Conservation (phyloP, 2,329 filamentous ascomycete species). For the Ophiostoma novo-ulmi region DNA sequence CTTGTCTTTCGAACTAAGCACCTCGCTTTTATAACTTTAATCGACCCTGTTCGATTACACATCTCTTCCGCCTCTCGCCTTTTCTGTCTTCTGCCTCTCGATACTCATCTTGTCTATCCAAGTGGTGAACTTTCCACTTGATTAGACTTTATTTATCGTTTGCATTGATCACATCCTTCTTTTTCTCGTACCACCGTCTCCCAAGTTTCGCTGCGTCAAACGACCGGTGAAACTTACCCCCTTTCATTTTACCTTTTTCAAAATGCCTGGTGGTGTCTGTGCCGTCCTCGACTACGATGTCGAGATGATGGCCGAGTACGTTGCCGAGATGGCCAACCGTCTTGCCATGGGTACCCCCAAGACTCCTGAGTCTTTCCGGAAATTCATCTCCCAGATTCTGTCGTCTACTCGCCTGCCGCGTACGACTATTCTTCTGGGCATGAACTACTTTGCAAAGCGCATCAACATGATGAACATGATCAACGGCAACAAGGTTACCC, state of each 20-base stretch:
- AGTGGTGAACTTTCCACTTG: background rate
- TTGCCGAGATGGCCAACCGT: constrained; percentile 75
- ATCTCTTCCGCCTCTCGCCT: constrained; percentile 30
- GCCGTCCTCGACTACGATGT: constrained; percentile 95
- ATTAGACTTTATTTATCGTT: background rate
- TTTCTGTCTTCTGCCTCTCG: background rate
- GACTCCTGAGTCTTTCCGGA: constrained; percentile 61
- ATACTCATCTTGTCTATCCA: background rate
- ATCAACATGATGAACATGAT: constrained; percentile 66
- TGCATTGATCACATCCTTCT: background rate
- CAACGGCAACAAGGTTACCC: constrained; percentile 45
- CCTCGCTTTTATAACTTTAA: constrained; percentile 21
- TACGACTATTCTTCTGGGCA: constrained; percentile 82
- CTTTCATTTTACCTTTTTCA: constrained; percentile 33
- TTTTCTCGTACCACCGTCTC: background rate
- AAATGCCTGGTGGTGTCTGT: constrained; percentile 76
- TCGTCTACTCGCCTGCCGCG: constrained; percentile 85
- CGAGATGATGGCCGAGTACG: constrained; percentile 92
- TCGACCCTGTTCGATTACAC: constrained; percentile 30
- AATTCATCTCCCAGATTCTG: constrained; percentile 86
- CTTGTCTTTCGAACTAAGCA: constrained; percentile 29
- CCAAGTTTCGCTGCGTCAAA: constrained; percentile 18
- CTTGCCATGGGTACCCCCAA: constrained; percentile 55
- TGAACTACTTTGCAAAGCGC: constrained; percentile 82
- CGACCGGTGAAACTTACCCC: constrained; percentile 29